A percentile compares a stretch with the other conserved stretches of the same genome.
Conservation (phyloP, 2,329 filamentous ascomycete genomes). For the Pseudohalonectria lignicola region DNA sequence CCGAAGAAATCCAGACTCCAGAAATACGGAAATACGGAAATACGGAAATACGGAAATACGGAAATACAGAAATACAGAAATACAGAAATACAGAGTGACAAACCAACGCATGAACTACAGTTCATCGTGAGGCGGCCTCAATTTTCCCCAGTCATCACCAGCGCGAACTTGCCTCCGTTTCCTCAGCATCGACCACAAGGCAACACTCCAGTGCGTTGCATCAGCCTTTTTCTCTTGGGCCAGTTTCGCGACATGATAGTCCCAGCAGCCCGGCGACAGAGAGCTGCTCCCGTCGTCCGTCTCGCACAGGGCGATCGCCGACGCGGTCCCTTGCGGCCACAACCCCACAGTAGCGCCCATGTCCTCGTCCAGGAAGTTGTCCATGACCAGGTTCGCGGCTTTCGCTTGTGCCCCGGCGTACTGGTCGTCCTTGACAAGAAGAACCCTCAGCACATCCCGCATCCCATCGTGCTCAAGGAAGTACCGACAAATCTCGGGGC, state of each 20-base stretch:
- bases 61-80: no score
- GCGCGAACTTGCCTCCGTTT: no score
- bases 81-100: no score
- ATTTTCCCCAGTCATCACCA: no score
- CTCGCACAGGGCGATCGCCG: slow-evolving; percentile 23
- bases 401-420: slow-evolving; percentile 42
- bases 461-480: slow-evolving; percentile 46
- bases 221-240: slow-evolving; percentile 22
- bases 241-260: slow-evolving; percentile 32
- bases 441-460: slow-evolving; percentile 39
- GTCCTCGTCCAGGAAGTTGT: slow-evolving; percentile 55
- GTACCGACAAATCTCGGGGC: slow-evolving; percentile 36
- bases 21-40: no score
- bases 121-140: no score
- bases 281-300: slow-evolving; percentile 12
- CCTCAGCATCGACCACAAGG: slow-evolving; percentile 19
- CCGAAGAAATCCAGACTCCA: no score
- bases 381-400: slow-evolving; percentile 46
- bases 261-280: slow-evolving; percentile 42
- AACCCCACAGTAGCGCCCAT: slow-evolving; percentile 48
- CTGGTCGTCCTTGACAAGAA: slow-evolving; percentile 26
- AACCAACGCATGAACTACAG: no score
- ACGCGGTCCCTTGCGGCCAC: slow-evolving; percentile 38
- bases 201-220: slow-evolving; percentile 28
- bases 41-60: no score